A percentile compares a stretch with the other conserved stretches of the same genome.
Evolutionary conservation across 106 monocot species (phyloP).

Genomic region (Dendrobium catenatum): DNA sequence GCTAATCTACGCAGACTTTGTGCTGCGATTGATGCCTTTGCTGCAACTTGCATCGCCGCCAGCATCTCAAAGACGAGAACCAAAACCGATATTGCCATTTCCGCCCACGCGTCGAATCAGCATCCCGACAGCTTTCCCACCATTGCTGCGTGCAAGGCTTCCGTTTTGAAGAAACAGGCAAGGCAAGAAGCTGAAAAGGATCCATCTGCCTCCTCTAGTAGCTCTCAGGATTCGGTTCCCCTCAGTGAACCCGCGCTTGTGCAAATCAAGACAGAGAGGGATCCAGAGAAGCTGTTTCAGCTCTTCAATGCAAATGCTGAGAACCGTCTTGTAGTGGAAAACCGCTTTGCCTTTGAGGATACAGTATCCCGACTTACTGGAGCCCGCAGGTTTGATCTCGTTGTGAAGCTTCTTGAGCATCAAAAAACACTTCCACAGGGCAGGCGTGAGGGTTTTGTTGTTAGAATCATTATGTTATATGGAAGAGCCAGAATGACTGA

Average conservation of each 20-base stretch:
- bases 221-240: neutral
- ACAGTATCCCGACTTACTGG: constrained; percentile 62
- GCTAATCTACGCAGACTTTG: constrained; percentile 51
- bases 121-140: constrained; percentile 43
- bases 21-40: constrained; percentile 68
- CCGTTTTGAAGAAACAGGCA: constrained; percentile 17
- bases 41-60: constrained; percentile 67
- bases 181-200: constrained; percentile 9
- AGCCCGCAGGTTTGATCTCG: constrained; percentile 59
- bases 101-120: constrained; percentile 16
- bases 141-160: constrained; percentile 48
- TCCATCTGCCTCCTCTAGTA: neutral
- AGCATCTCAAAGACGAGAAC: constrained; percentile 30
- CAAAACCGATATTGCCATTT: constrained; percentile 30
- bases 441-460: constrained; percentile 69
- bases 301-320: constrained; percentile 64
- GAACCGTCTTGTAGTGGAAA: constrained; percentile 76
- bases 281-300: constrained; percentile 68
- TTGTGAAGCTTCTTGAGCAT: constrained; percentile 78
- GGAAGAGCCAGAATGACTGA: constrained; percentile 74
- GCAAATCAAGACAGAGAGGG: constrained; percentile 63
- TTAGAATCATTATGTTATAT: constrained; percentile 72
- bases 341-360: constrained; percentile 77
- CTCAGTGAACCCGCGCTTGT: constrained; percentile 51
- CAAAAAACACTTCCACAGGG: constrained; percentile 80